These are phyloP conservation scores for Barnettozyma vustinii DNA, from an alignment of 805 yeast genomes.

Conservation along the genomic window DNA sequence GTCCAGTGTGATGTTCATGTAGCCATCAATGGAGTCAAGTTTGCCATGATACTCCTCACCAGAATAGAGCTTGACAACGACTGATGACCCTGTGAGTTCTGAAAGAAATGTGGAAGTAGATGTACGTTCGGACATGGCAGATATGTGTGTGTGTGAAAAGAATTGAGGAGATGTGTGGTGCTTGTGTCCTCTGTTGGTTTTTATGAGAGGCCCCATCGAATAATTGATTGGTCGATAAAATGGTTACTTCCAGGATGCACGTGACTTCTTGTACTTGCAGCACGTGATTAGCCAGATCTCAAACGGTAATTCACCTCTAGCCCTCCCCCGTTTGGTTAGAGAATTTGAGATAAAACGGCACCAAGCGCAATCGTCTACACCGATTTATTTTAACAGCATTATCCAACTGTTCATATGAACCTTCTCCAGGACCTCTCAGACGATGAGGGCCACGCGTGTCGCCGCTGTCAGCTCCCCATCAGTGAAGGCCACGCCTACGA, in stretches of 20 bases:
- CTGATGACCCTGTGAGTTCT: conserved; percentile 72
- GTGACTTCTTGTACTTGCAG: background rate
- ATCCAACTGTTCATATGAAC: background rate
- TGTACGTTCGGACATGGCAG: conserved; percentile 1
- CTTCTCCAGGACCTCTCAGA: conserved; percentile 1
- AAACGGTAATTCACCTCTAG: too few relatives aligned
- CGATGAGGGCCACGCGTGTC: conserved; percentile 11
- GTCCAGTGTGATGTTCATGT: conserved; percentile 89
- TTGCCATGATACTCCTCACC: conserved; percentile 80
- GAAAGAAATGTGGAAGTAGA: conserved; percentile 60
- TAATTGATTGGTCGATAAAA: too few relatives aligned
- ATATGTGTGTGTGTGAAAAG: background rate
- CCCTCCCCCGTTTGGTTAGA: background rate
- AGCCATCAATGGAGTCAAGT: conserved; percentile 90
- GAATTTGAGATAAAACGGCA: background rate
- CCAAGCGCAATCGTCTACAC: background rate
- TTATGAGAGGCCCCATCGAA: too few relatives aligned
- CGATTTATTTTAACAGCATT: background rate
- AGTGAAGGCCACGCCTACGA: conserved; percentile 94
- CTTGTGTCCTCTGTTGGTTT: too few relatives aligned
- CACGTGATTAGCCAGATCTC: background rate
- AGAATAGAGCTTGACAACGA: conserved; percentile 76
- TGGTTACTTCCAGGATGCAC: too few relatives aligned
- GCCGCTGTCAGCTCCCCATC: conserved; percentile 48
- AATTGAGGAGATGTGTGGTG: background rate